Conservation (phyloP, 164 flowering plant genomes). For the Malania oleifera region DNA sequence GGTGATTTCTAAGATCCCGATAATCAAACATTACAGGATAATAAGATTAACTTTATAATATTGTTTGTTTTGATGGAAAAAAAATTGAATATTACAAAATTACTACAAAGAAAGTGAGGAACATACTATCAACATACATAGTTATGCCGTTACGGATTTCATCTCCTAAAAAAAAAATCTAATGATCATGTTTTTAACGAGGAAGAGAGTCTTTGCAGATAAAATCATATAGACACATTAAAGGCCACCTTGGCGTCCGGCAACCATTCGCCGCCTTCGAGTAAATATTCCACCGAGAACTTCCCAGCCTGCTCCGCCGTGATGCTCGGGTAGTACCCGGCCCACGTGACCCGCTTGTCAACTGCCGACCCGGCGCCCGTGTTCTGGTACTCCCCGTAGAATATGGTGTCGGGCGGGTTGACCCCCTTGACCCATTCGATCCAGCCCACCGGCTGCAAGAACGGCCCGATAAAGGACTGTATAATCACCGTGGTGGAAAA, state of each 20-base stretch:
- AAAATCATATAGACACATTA: constrained; percentile 22
- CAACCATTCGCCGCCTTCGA: constrained; percentile 57
- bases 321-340: constrained; percentile 47
- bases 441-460: constrained; percentile 65
- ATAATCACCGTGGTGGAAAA: constrained; percentile 73
- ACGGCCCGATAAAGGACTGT: constrained; percentile 42
- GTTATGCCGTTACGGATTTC: too few species aligned
- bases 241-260: constrained; percentile 29
- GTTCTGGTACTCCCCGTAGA: constrained; percentile 75
- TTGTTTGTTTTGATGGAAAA: too few species aligned
- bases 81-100: too few species aligned
- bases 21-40: too few species aligned
- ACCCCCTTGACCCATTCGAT: constrained; percentile 37
- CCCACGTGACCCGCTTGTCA: constrained; percentile 60
- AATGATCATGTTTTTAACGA: too few species aligned
- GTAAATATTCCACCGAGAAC: constrained; percentile 43
- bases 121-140: too few species aligned
- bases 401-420: constrained; percentile 52
- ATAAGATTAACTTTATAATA: too few species aligned
- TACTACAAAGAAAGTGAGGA: too few species aligned
- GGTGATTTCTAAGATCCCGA: too few species aligned
- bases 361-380: constrained; percentile 57
- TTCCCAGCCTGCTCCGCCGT: constrained; percentile 29
- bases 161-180: too few species aligned
- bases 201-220: background rate